A percentile compares a stretch with the other conserved stretches of the same genome.
These are phyloP conservation scores for Lactuca sativa DNA, from an alignment of 129 eudicot genomes.

Conservation along the genomic window DNA sequence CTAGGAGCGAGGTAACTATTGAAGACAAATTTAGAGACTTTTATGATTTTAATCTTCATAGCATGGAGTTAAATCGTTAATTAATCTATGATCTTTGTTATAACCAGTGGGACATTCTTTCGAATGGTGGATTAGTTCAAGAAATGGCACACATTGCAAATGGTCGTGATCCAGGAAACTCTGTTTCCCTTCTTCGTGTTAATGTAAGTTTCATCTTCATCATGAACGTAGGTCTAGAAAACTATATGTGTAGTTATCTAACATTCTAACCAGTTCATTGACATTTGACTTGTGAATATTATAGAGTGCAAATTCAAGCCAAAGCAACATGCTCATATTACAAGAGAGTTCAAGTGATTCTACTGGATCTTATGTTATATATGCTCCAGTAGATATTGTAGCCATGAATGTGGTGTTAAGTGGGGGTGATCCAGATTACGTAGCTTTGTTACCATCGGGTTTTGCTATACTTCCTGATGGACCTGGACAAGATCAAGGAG, in stretches of 20 bases:
- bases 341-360: slow-evolving; percentile 95
- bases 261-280: not conserved
- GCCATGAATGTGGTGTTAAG: slow-evolving; percentile 94
- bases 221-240: too few species aligned
- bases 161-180: slow-evolving; percentile 98
- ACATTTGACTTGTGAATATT: slow-evolving; percentile 1
- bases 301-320: slow-evolving; percentile 94
- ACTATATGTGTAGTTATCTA: not conserved
- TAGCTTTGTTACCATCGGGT: slow-evolving; percentile 92
- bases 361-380: slow-evolving; percentile 90
- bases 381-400: slow-evolving; percentile 91
- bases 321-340: slow-evolving; percentile 95
- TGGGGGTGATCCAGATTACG: slow-evolving; percentile 97
- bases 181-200: slow-evolving; percentile 88
- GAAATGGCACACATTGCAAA: slow-evolving; percentile 99
- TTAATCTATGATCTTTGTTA: slow-evolving; percentile 5
- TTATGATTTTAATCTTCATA: not conserved
- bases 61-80: not conserved
- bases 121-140: slow-evolving; percentile 96
- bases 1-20: slow-evolving; percentile 74
- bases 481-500: slow-evolving; percentile 45
- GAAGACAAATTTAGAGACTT: not conserved
- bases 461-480: slow-evolving; percentile 98
- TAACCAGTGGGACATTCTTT: slow-evolving; percentile 95
- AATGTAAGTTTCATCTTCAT: slow-evolving; percentile 48